Percentiles rank a stretch among this genome's conserved stretches.
Evolutionary conservation across 257 asterid genomes (phyloP).

Genomic region (Solanum arcanum): DNA sequence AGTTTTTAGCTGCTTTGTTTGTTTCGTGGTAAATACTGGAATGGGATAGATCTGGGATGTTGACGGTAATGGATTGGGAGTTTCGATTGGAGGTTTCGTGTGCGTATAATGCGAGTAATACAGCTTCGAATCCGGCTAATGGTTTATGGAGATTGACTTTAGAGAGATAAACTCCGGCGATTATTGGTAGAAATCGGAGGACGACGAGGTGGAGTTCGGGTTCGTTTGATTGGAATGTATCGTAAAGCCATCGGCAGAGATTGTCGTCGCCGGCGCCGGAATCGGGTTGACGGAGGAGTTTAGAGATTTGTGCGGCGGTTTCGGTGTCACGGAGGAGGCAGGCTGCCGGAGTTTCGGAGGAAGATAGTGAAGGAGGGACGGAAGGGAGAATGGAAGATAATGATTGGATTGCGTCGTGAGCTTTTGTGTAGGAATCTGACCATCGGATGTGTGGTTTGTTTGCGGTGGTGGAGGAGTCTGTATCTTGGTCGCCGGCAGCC

Average conservation of each 20-base stretch:
- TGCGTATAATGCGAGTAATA: conserved; percentile 65
- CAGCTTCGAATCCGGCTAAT: conserved; percentile 75
- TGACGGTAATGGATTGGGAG: conserved; percentile 51
- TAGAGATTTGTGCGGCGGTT: conserved; percentile 38
- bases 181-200: conserved; percentile 63
- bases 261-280: conserved; percentile 74
- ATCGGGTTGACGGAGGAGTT: conserved; percentile 60
- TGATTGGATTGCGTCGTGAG: conserved; percentile 41
- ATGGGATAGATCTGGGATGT: conserved; percentile 60
- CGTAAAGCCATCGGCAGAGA: conserved; percentile 95
- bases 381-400: conserved; percentile 50
- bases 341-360: conserved; percentile 59
- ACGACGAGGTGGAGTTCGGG: conserved; percentile 74
- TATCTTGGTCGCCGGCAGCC: neutral
- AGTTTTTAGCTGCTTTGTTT: conserved; percentile 22
- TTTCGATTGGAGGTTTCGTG: conserved; percentile 51
- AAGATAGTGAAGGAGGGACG: conserved; percentile 34
- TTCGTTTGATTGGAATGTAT: conserved; percentile 69
- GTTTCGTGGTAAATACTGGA: conserved; percentile 76
- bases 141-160: conserved; percentile 63
- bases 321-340: conserved; percentile 56
- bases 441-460: conserved; percentile 44
- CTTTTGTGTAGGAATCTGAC: conserved; percentile 67
- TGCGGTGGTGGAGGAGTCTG: neutral
- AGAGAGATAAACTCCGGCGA: conserved; percentile 73